These are phyloP conservation scores for Calonectria ilicicola DNA, from an alignment of 2,329 filamentous ascomycete genomes.

Conservation along the genomic window DNA sequence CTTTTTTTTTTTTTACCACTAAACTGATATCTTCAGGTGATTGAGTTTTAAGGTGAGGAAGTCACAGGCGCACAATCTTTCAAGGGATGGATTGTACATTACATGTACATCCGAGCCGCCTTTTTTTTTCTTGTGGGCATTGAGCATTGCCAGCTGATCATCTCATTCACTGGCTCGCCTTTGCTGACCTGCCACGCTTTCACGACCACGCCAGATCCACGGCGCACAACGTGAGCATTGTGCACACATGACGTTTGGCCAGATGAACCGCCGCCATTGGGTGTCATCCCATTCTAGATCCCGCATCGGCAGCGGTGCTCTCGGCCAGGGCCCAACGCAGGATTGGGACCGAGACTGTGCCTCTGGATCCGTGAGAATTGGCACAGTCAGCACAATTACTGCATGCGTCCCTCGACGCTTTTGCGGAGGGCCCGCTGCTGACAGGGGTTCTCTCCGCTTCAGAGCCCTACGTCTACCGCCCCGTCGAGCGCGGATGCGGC, in stretches of 20 bases:
- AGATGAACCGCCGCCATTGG: neutral
- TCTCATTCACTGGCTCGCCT: neutral
- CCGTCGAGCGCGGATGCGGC: neutral
- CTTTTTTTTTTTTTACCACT: too few species aligned
- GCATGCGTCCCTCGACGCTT: slow-evolving; percentile 7
- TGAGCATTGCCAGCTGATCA: slow-evolving; percentile 14
- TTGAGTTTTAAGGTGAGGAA: too few species aligned
- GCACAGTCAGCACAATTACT: slow-evolving; percentile 20
- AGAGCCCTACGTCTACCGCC: neutral
- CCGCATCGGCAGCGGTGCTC: slow-evolving; percentile 11
- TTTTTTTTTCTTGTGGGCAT: slow-evolving; percentile 11
- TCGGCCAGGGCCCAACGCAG: neutral
- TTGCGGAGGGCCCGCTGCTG: slow-evolving; percentile 9
- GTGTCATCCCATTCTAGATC: neutral
- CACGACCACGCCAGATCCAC: neutral
- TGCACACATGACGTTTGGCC: neutral
- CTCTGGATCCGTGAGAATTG: neutral
- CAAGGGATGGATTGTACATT: too few species aligned
- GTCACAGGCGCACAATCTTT: too few species aligned
- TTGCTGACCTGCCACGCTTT: slow-evolving; percentile 3
- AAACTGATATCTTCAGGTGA: too few species aligned
- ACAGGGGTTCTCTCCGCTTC: slow-evolving; percentile 21
- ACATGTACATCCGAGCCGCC: slow-evolving; percentile 6
- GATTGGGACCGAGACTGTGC: neutral
- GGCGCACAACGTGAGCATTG: neutral